Base-by-base conservation (phyloP, 805 yeast genomes). In the Komagataella phaffii region DNA sequence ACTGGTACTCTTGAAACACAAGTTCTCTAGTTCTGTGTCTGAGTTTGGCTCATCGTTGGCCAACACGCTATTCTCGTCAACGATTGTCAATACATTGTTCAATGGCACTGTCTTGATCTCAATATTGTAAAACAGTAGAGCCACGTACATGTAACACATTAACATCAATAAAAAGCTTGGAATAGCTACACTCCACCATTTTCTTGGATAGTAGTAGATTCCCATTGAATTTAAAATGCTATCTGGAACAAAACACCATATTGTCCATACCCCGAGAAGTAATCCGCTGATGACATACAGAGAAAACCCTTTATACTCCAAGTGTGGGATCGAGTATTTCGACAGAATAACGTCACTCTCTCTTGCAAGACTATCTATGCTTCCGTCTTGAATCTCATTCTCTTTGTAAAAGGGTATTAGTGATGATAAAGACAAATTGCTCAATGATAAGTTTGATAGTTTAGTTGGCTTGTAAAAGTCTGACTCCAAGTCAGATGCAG, bases 241-340 rank as follows among this genome's bases (percentile, higher is more conserved):
- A 44, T 77, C 76, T 0, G 97, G 97, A 0, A 81, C 60, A 3
- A 85, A 60, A 1, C 95, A 79, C 97, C 98, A 91, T 3, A 77
- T 54, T 1, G 82, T 56, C 75, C 86, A 85, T 4, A 76, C 64
- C 2, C 72, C 53, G 23, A 87, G 70, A 0, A 77, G 72, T 1
- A 81, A 65, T 0, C 83, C 74, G 14, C 85, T 76, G 0, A 87
- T 71, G 4, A 88, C 82, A 61, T 86, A 88, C 18, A 85, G 74
- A 40, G 91, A 87, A 66, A 89, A 93, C 8, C 97, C 96, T 59
- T 79, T 82, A 65, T 91, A 93, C 60, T 91, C 98, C 0, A 84
- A 79, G 58, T 77, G 75, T 0, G 82, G 73, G 40, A 70, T 64
- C 53, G 74, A 75, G 14, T 24, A n/a, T 3, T 77, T 73, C 1